Evolutionary conservation across 768 basidiomycete genomes (phyloP).

Genomic region (Xerocomellus dryophilus): DNA sequence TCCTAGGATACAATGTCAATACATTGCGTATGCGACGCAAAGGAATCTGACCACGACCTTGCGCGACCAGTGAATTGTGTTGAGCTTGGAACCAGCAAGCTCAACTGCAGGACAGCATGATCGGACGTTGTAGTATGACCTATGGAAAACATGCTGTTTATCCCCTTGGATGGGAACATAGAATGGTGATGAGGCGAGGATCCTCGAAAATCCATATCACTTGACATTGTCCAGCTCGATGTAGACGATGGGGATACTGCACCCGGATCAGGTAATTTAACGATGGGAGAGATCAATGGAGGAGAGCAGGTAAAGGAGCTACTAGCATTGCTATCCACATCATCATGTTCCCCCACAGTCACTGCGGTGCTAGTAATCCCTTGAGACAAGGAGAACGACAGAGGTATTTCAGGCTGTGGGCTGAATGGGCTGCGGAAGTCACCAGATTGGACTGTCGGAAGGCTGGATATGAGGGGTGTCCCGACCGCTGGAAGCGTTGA

Average conservation of each 20-base stretch:
- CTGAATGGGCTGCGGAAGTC: slow-evolving; percentile 28
- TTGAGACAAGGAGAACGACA: slow-evolving; percentile 21
- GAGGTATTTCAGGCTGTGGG: slow-evolving; percentile 24
- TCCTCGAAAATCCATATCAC: slow-evolving; percentile 19
- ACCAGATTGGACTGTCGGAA: slow-evolving; percentile 10
- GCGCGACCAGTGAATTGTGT: slow-evolving; percentile 6
- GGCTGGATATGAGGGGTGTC: slow-evolving; percentile 23
- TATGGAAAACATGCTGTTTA: slow-evolving; percentile 2
- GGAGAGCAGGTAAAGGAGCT: slow-evolving; percentile 28
- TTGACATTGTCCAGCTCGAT: slow-evolving; percentile 31
- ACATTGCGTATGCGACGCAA: background rate
- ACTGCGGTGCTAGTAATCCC: background rate
- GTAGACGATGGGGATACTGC: slow-evolving; percentile 21
- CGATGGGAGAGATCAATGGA: slow-evolving; percentile 26
- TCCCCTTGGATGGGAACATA: slow-evolving; percentile 10
- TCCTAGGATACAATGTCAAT: slow-evolving; percentile 15
- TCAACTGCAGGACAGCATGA: slow-evolving; percentile 23
- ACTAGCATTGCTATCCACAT: slow-evolving; percentile 18
- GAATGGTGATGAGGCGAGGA: slow-evolving; percentile 9
- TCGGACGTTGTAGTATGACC: slow-evolving; percentile 11
- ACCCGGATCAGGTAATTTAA: slow-evolving; percentile 28
- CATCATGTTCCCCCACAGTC: slow-evolving; percentile 11
- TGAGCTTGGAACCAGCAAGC: slow-evolving; percentile 27
- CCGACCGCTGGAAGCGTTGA: slow-evolving; percentile 30
- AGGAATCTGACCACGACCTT: slow-evolving; percentile 13